Conservation (phyloP, 441 rosid species). For the Biscutella laevigata region DNA sequence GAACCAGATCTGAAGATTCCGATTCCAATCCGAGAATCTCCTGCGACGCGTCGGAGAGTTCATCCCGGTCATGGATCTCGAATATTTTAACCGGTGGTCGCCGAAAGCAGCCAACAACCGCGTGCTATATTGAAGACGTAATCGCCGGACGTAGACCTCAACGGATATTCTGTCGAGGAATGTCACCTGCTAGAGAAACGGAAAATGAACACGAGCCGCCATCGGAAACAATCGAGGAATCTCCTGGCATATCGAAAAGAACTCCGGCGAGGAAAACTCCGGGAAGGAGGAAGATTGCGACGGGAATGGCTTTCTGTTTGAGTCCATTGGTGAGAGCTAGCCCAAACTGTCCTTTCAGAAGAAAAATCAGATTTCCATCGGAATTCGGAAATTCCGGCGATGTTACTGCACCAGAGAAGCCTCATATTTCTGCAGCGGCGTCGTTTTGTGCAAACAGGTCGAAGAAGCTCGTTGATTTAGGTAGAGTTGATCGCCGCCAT, state of each 20-base stretch:
- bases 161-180: too few relatives aligned
- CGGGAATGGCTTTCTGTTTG: conserved; percentile 53
- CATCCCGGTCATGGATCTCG: conserved; percentile 57
- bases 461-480: conserved; percentile 78
- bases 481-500: conserved; percentile 49
- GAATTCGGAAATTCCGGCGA: conserved; percentile 41
- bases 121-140: conserved; percentile 23
- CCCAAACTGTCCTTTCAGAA: conserved; percentile 58
- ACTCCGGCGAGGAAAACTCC: conserved; percentile 31
- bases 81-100: conserved; percentile 37
- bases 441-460: conserved; percentile 64
- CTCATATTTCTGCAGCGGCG: conserved; percentile 60
- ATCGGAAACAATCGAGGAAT: conserved; percentile 27
- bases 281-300: conserved; percentile 24
- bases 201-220: conserved; percentile 24
- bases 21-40: conserved; percentile 34
- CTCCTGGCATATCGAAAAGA: conserved; percentile 36
- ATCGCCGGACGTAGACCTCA: too few relatives aligned
- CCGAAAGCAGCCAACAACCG: conserved; percentile 12
- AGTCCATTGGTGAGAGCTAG: conserved; percentile 87
- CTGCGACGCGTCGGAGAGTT: conserved; percentile 20
- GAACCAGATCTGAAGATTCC: conserved; percentile 69
- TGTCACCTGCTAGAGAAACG: conserved; percentile 64
- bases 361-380: too few relatives aligned
- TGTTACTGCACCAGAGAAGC: conserved; percentile 36